Conservation (phyloP, 129 eudicot genomes). For the Ambrosia artemisiifolia region DNA sequence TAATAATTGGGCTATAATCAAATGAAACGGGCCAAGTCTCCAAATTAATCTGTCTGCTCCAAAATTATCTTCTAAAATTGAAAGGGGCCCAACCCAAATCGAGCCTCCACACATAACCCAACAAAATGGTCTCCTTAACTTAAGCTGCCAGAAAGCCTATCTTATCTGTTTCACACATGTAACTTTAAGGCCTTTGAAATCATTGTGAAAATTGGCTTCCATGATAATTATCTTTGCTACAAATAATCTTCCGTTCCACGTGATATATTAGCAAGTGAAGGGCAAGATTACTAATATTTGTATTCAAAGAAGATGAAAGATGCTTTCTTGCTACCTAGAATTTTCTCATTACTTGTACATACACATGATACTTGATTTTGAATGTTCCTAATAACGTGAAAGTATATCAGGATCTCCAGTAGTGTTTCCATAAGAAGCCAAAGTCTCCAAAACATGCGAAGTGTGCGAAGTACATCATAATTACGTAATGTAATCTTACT, state of each 20-base stretch:
- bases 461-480: too few relatives aligned
- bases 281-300: neutral
- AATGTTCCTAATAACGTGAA: neutral
- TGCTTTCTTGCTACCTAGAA: neutral
- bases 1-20: too few relatives aligned
- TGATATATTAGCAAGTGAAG: neutral
- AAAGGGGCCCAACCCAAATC: too few relatives aligned
- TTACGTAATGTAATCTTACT: too few relatives aligned
- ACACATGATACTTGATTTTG: neutral
- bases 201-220: too few relatives aligned
- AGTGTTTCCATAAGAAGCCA: neutral
- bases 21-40: too few relatives aligned
- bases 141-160: neutral
- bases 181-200: too few relatives aligned
- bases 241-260: neutral
- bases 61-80: too few relatives aligned
- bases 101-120: too few relatives aligned
- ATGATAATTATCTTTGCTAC: neutral
- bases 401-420: slow-evolving; percentile 8
- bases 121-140: neutral
- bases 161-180: neutral
- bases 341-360: neutral
- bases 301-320: slow-evolving; percentile 1
- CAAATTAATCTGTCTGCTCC: too few relatives aligned
- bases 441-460: too few relatives aligned